phyloP scores from a whole-genome alignment of 2,329 filamentous ascomycete species.

The Hypoxylon sp. region DNA sequence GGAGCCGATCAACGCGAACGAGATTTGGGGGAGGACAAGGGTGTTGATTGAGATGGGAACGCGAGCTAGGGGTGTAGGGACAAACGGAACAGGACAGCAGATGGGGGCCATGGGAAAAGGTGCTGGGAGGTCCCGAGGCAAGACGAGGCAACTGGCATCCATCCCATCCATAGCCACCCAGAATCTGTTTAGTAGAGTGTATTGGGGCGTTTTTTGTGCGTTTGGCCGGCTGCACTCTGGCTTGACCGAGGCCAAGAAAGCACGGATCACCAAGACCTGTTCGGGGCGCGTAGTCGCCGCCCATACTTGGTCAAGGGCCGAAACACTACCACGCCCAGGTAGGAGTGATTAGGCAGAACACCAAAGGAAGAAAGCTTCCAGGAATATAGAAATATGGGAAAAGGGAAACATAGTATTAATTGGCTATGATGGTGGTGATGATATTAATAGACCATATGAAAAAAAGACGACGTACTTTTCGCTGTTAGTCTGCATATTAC shows the following conservation, averaged over 20 bases:
- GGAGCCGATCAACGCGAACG: conserved; percentile 47
- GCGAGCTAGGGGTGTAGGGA: conserved; percentile 38
- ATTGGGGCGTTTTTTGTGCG: conserved; percentile 26
- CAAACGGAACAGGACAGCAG: conserved; percentile 34
- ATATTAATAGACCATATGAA: conserved; percentile 9
- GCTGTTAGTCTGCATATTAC: conserved; percentile 62
- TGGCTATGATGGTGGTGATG: conserved; percentile 6
- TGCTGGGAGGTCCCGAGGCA: conserved; percentile 50
- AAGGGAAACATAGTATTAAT: conserved; percentile 21
- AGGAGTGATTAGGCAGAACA: conserved; percentile 14
- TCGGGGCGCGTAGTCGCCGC: conserved; percentile 41
- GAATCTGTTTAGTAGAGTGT: conserved; percentile 29
- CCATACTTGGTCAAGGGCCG: conserved; percentile 38
- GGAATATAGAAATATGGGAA: conserved; percentile 23
- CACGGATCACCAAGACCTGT: conserved; percentile 41
- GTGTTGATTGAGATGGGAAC: conserved; percentile 39
- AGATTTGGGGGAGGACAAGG: conserved; percentile 44
- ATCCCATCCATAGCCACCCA: conserved; percentile 36
- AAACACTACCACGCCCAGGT: conserved; percentile 33
- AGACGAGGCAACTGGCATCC: conserved; percentile 47
- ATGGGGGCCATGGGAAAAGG: conserved; percentile 36
- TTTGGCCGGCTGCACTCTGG: conserved; percentile 36
- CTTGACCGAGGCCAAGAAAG: conserved; percentile 42
- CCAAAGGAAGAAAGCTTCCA: conserved; percentile 13
- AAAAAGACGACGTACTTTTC: conserved; percentile 68